phyloP scores from a whole-genome alignment of 768 basidiomycete genomes.

The Mycena filopes region DNA sequence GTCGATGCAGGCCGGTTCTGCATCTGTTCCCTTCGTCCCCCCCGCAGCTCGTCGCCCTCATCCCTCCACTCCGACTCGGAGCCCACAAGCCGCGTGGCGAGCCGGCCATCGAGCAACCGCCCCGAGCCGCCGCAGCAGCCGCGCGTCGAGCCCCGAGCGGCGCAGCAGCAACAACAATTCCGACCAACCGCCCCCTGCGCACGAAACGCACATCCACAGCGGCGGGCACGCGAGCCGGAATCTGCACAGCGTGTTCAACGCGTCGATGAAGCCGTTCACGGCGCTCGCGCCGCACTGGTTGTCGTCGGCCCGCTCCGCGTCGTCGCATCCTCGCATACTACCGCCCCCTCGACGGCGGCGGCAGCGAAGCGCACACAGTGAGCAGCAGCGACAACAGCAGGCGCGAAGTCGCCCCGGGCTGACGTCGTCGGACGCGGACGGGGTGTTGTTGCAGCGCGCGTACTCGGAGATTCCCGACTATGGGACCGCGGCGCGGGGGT shows the following conservation, averaged over 20 bases:
- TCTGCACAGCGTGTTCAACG: conserved; percentile 61
- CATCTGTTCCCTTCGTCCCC: conserved; percentile 37
- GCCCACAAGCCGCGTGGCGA: conserved; percentile 37
- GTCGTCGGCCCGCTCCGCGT: conserved; percentile 47
- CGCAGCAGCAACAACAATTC: no score
- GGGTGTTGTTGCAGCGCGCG: conserved; percentile 63
- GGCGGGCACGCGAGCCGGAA: conserved; percentile 63
- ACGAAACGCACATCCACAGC: conserved; percentile 65
- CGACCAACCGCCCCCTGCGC: conserved; percentile 25
- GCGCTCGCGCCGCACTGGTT: conserved; percentile 57
- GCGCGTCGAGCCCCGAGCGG: conserved; percentile 70
- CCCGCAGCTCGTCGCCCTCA: conserved; percentile 14
- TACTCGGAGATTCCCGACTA: conserved; percentile 90
- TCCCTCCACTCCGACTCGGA: conserved; percentile 33
- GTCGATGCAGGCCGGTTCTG: conserved; percentile 55
- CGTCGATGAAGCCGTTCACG: conserved; percentile 72
- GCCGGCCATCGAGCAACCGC: conserved; percentile 38
- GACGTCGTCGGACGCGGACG: conserved; percentile 30
- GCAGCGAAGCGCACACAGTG: conserved; percentile 8
- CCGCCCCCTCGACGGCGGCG: conserved; percentile 23
- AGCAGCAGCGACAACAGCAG: conserved; percentile 27
- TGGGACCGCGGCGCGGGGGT: conserved; percentile 83
- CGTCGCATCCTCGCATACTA: conserved; percentile 45
- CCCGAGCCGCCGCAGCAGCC: conserved; percentile 53
- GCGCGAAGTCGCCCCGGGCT: conserved; percentile 32